phyloP scores from a whole-genome alignment of 192 early-diverging fungal species.

The Dimargaris xerosporica region DNA sequence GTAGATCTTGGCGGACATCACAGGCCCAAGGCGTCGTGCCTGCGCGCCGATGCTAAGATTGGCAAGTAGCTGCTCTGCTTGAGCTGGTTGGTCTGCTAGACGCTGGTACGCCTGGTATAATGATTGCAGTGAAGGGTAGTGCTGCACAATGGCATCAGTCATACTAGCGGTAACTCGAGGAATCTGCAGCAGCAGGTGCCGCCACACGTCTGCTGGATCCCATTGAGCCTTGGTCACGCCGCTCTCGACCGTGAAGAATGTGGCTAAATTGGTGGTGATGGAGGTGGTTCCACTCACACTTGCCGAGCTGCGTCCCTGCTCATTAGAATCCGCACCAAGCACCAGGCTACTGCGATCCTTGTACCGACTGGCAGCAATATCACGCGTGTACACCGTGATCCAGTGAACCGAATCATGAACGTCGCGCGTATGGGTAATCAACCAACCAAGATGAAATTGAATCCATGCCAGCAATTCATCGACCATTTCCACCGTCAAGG shows the following conservation, averaged over 20 bases:
- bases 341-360: conserved; percentile 5
- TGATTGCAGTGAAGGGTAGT: conserved; percentile 8
- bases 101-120: conserved; percentile 4
- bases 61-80: neutral
- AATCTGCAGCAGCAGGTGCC: conserved; percentile 5
- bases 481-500: neutral
- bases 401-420: conserved; percentile 6
- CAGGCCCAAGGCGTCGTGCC: neutral
- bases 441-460: neutral
- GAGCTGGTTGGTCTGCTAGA: neutral
- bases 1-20: conserved; percentile 1
- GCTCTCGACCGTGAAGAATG: conserved; percentile 4
- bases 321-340: neutral
- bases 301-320: neutral
- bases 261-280: neutral
- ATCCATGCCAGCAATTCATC: conserved; percentile 5
- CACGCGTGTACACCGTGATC: conserved; percentile 8
- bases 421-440: neutral
- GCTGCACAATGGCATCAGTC: conserved; percentile 1
- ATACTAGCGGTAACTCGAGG: neutral
- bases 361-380: conserved; percentile 7
- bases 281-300: neutral
- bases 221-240: conserved; percentile 1
- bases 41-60: neutral
- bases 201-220: conserved; percentile 2